Evolutionary conservation across 495 filamentous ascomycete species (phyloP), one percentile per base, ranked within the genome.

Genomic region (Collariella sp.): DNA sequence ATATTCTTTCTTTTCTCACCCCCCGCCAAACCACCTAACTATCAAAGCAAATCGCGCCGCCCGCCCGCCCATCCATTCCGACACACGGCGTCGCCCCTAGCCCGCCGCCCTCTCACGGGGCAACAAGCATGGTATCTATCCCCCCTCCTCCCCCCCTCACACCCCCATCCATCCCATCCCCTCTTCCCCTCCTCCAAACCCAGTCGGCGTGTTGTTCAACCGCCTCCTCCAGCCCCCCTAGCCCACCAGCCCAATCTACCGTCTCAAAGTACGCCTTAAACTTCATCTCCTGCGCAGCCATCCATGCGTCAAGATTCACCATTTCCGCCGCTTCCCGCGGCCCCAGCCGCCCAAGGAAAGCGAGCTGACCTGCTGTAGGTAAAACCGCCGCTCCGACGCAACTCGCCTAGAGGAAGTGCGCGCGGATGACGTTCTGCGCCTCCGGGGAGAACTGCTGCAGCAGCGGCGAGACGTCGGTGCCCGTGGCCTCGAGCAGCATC

Each of bases 351-450:
- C n/a, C n/a, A n/a, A n/a, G n/a, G n/a, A n/a, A n/a, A n/a, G n/a
- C n/a, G n/a, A n/a, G n/a, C n/a, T n/a, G n/a, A n/a, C n/a, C n/a
- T n/a, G n/a, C n/a, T n/a, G n/a, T n/a, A n/a, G n/a, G n/a, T n/a
- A n/a, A n/a, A n/a, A n/a, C n/a, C n/a, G n/a, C n/a, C n/a, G n/a
- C n/a, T 48, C 48, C 33, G 49, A 24, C 35, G 36, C 12, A 22
- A 5, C 24, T 20, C 7, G 18, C n/a, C 62, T 67, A 88, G 57
- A 76, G 70, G 73, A 91, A 89, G 67, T 83, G 82, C 40, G 76
- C 77, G 57, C 84, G 79, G 46, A 95, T 85, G 1, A 83, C 81
- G 60, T 83, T 79, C 69, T 91, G 88, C 54, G 80, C 84, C 52
- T 91, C 87, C 2, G 85, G 83, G 18, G 79, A 77, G 57, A 95